Base-by-base conservation (phyloP, 805 yeast genomes). In the Ogataea wickerhamii region DNA sequence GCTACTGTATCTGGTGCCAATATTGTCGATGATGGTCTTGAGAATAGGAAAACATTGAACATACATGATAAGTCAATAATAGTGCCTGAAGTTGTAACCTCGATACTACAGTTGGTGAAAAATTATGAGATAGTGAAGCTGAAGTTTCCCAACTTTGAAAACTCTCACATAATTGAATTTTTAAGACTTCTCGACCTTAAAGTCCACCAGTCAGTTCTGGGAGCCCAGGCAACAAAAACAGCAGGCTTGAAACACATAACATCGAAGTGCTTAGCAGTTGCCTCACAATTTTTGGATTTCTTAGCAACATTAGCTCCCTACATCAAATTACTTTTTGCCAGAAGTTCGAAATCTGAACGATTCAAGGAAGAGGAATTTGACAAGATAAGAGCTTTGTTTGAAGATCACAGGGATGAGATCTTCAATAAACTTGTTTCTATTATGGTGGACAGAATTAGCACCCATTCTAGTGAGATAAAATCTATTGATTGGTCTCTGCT, bases 171-270 rank as follows among this genome's bases (percentile, higher is more conserved):
- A 20, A 36, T 64, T 4, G 78, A 71, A 32, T 48, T 77, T n/a
- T 47, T 80, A 30, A 69, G 70, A 28, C 60, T 71, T 8, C 61
- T 75, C 51, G 81, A 82, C 48, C 57, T 75, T 13, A 73, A 78
- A 42, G 63, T 75, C 5, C 71, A 75, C 4, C 75, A 76, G 44
- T 74, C 84, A 4, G 79, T 84, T 27, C 62, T 84, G 25, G 82
- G 80, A 30, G 87, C 89, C 1, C 86, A 84, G 28, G 91, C 91
- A 1, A 81, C 85, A 2, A 61, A 77, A 45, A 75, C 88, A 0
- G 85, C 91, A 0, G 87, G 86, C 0, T 64, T 83, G 35, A 78
- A 73, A 45, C 88, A 82, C 52, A 82, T 84, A 35, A 79, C 86
- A 3, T 81, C 87, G 2, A 79, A 78, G 47, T 86, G 83, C 56